Evolutionary conservation across 257 asterid genomes (phyloP), one percentile per base, ranked within the genome.

Genomic region (Jacaranda copaia): DNA sequence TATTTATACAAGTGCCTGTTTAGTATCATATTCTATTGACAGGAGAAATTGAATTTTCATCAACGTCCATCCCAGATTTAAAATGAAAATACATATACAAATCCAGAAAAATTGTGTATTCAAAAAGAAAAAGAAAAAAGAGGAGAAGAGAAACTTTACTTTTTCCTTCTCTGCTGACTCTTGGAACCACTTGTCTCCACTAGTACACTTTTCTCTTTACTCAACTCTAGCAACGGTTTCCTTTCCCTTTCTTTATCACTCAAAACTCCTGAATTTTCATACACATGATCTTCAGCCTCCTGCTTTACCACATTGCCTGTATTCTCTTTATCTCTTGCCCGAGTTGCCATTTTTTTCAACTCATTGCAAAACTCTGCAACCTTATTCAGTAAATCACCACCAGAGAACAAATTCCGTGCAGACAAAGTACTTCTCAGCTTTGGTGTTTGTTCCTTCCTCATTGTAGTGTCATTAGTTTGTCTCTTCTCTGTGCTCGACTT

Each of bases 311-410:
- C 60, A 73, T 69, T 61, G 57, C 49, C 88, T 0, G 18, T 39
- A 42, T 76, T 76, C 76, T 82, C 84, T 77, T 75, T 82, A 36
- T 88, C 94, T 73, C 80, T 91, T 14, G 86, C 69, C 83, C 96
- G 84, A 8, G 79, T 80, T 5, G 97, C 92, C 85, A 96, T 56
- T 59, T 79, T 91, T 81, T 96, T 96, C 88, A 96, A 82, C 81
- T 91, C 98, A 56, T 85, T 90, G 89, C 98, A 96, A 70, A 96
- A 96, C 19, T 96, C 99, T 0, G 96, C 81, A 8, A 96, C 94
- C 83, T 90, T 93, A 77, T 79, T 87, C 52, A 96, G 79, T 72
- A 96, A 80, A 72, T 91, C 97, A 20, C 97, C 90, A n/a, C 98
- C 97, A 0, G 93, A 84, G 84, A 96, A 96, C 80, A 93, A 82